Evolutionary conservation across 129 eudicot genomes (phyloP).

Genomic region (Escallonia rubra): DNA sequence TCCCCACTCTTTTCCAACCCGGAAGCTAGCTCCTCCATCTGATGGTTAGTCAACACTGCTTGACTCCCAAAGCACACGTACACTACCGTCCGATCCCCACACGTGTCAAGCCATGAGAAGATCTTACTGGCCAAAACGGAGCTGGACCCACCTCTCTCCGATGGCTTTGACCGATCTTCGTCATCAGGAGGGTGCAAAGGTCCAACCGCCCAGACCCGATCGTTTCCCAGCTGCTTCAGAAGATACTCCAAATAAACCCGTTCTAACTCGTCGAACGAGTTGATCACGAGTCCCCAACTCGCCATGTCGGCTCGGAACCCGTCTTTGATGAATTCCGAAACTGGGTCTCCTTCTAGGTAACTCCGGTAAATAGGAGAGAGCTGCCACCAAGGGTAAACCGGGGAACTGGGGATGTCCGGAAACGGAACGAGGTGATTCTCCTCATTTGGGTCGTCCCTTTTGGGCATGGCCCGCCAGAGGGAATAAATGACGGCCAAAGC

Average conservation of each 20-base stretch:
- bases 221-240: constrained; percentile 27
- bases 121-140: constrained; percentile 15
- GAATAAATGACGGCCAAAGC: constrained; percentile 40
- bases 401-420: constrained; percentile 40
- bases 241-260: constrained; percentile 36
- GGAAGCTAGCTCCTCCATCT: constrained; percentile 42
- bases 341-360: constrained; percentile 31
- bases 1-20: constrained; percentile 50
- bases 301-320: constrained; percentile 16
- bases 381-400: constrained; percentile 62
- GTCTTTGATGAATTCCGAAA: constrained; percentile 38
- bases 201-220: constrained; percentile 59
- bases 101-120: constrained; percentile 44
- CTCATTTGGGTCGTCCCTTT: constrained; percentile 18
- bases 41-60: constrained; percentile 41
- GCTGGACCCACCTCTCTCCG: constrained; percentile 19
- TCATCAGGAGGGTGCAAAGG: constrained; percentile 37
- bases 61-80: constrained; percentile 69
- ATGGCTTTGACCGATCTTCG: background rate
- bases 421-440: constrained; percentile 26
- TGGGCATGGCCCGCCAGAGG: constrained; percentile 46
- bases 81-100: constrained; percentile 30
- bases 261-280: constrained; percentile 52
- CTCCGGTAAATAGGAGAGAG: constrained; percentile 51
- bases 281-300: constrained; percentile 50